Conservation (phyloP, 2,329 filamentous ascomycete genomes). For the Trichoderma sp. region DNA sequence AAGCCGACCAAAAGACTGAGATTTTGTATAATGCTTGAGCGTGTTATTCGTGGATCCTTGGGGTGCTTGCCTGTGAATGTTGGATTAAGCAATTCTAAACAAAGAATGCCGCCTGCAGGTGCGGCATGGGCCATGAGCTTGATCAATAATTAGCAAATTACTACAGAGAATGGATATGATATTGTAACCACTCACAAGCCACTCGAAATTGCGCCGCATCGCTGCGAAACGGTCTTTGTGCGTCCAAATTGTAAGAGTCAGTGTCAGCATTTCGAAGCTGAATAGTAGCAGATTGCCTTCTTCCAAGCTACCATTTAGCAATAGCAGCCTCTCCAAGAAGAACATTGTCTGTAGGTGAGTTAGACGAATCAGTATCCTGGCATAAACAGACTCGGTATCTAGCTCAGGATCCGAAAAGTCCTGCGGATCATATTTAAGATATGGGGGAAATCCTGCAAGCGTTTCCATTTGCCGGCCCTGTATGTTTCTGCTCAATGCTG, state of each 20-base stretch:
- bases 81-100: constrained; percentile 47
- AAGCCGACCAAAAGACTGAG: constrained; percentile 50
- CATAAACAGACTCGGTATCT: constrained; percentile 36
- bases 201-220: constrained; percentile 46
- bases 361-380: constrained; percentile 45
- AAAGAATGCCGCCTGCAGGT: constrained; percentile 48
- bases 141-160: neutral
- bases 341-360: constrained; percentile 57
- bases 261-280: constrained; percentile 47
- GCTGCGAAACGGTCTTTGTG: constrained; percentile 44
- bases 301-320: constrained; percentile 40
- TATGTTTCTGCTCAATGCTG: neutral
- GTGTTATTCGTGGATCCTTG: constrained; percentile 37
- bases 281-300: constrained; percentile 42
- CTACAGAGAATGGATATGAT: neutral
- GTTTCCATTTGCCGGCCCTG: neutral
- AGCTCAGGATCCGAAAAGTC: constrained; percentile 36
- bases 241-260: constrained; percentile 48
- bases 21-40: constrained; percentile 50
- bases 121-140: constrained; percentile 50
- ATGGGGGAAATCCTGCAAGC: constrained; percentile 27
- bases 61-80: constrained; percentile 36
- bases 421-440: constrained; percentile 38
- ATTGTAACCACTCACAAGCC: constrained; percentile 39
- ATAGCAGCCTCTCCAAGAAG: constrained; percentile 54